Evolutionary conservation across 169 alveolate species (phyloP).

Genomic region (Plasmodium sp.): DNA sequence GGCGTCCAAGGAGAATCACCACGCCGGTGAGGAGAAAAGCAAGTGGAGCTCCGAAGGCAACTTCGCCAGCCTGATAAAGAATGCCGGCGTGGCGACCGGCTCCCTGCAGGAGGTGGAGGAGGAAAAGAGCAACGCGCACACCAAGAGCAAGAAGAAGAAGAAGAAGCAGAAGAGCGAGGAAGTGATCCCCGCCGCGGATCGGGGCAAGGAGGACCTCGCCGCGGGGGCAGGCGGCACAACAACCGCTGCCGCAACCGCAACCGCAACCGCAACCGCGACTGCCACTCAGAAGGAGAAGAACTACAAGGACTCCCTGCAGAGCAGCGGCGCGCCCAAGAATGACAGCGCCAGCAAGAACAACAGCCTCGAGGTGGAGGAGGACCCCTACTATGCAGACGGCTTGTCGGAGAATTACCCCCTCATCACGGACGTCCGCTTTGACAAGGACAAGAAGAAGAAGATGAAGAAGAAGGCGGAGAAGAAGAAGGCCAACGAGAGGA

Average conservation of each 20-base stretch:
- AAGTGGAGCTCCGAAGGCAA: conserved; percentile 46
- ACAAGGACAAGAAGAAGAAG: conserved; percentile 42
- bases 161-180: conserved; percentile 26
- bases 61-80: conserved; percentile 7
- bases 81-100: neutral
- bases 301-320: neutral
- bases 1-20: neutral
- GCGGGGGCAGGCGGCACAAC: neutral
- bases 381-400: conserved; percentile 22
- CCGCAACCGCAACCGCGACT: neutral
- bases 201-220: neutral
- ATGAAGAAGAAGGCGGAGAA: conserved; percentile 29
- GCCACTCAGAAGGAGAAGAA: conserved; percentile 6
- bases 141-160: conserved; percentile 33
- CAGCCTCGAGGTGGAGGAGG: neutral
- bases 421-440: conserved; percentile 20
- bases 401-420: conserved; percentile 48
- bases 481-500: conserved; percentile 1
- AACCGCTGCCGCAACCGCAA: neutral
- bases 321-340: neutral
- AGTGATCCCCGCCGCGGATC: neutral
- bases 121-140: neutral
- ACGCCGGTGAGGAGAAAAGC: neutral
- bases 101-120: neutral
- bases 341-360: neutral